Percentiles rank a stretch among this genome's conserved stretches.
Conservation (phyloP, 257 asterid species). For the Phtheirospermum japonicum region DNA sequence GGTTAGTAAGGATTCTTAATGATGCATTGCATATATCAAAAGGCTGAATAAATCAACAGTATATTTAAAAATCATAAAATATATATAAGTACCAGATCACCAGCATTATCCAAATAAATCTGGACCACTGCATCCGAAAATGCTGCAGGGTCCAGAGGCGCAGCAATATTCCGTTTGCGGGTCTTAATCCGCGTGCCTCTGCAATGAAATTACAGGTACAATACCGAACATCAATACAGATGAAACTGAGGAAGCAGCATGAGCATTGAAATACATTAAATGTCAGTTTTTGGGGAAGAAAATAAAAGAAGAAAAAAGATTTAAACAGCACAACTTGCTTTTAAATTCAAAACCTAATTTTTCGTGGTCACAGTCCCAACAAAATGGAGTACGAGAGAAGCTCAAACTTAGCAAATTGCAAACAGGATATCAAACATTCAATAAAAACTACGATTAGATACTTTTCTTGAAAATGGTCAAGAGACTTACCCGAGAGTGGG, state of each 20-base stretch:
- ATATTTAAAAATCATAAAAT: conserved; percentile 10
- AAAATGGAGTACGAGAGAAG: neutral
- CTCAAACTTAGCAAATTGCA: neutral
- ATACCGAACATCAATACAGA: conserved; percentile 26
- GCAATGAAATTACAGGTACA: conserved; percentile 24
- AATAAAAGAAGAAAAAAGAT: neutral
- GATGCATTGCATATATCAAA: conserved; percentile 10
- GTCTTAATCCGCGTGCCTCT: conserved; percentile 99
- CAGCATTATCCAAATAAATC: conserved; percentile 99
- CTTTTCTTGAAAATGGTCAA: neutral
- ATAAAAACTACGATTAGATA: neutral
- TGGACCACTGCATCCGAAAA: conserved; percentile 99
- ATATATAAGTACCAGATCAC: conserved; percentile 77
- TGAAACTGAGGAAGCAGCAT: no score
- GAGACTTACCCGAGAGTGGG: conserved; percentile 96
- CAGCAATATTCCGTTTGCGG: conserved; percentile 99
- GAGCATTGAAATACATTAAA: neutral
- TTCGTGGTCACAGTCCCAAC: neutral
- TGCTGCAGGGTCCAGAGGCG: conserved; percentile 99
- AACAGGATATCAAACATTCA: conserved; percentile 4
- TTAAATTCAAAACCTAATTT: neutral
- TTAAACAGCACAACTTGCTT: conserved; percentile 5
- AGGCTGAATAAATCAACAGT: neutral
- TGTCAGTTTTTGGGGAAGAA: neutral
- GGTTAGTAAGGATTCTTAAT: neutral